Base-by-base conservation (phyloP, 495 filamentous ascomycete species). In the Talaromyces stipitatus region DNA sequence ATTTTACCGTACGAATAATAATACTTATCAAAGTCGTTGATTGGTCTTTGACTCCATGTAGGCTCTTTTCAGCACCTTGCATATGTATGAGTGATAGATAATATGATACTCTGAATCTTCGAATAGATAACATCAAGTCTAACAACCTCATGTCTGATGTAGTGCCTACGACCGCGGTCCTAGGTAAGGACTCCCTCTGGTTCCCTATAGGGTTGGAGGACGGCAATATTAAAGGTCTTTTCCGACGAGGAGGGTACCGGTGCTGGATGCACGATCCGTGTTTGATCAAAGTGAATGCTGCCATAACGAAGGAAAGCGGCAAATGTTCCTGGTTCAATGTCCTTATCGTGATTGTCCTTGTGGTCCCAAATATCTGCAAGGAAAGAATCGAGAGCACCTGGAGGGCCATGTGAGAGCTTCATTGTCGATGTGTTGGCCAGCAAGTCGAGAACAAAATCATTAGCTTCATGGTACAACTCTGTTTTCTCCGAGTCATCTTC, bases 241-340 rank as follows among this genome's bases (percentile, higher is more conserved):
- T 47, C 43, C n/a, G 14, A 4, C 4, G 43, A 47, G 10, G 22
- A 12, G 22, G 43, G 43, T 9, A 47, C 43, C 10, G 43, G 43
- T 6, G 16, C 43, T 2, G 43, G 43, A 18, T 47, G 0, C 22
- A 47, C 9, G 10, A 20, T 4, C 4, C 59, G 23, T 30, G 46
- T 58, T 32, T 61, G 59, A 16, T 23, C 45, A 30, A 62, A 55
- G 32, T 59, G 51, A 18, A 50, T 30, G 28, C 48, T 55, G 0
- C 55, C 60, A 43, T 62, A 59, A 14, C 60, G 56, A 27, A 62
- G 30, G 26, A 41, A 28, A 24, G 29, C 60, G 30, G 50, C 60
- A 41, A 55, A 62, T 1, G 60, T 62, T 4, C 57, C 57, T 9
- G 56, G 56, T 32, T 43, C 43, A 12, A 29, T 38, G 33, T 61